A percentile compares a stretch with the other conserved stretches of the same genome.
Conservation (phyloP, 2,329 filamentous ascomycete species). For the Alternaria conjuncta region DNA sequence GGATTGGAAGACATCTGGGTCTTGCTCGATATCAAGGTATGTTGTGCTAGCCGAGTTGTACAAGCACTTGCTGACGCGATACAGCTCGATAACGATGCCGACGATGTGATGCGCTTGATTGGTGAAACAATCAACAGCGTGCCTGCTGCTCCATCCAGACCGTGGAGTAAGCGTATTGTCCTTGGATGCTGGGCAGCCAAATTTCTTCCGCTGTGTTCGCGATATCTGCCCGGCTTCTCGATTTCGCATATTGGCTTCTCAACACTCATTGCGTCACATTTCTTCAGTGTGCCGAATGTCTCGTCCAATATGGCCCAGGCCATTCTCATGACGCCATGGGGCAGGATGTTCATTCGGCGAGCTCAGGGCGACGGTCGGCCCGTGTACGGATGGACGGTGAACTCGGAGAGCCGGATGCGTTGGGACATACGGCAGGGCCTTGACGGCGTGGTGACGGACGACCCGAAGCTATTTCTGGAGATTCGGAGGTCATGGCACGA, state of each 20-base stretch:
- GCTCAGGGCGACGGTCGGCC: constrained; percentile 63
- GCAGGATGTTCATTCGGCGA: constrained; percentile 69
- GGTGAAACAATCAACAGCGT: constrained; percentile 66
- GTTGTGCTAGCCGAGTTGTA: not conserved
- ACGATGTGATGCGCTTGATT: constrained; percentile 73
- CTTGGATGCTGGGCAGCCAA: constrained; percentile 83
- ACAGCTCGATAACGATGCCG: constrained; percentile 72
- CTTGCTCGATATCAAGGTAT: constrained; percentile 85
- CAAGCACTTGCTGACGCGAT: constrained; percentile 5
- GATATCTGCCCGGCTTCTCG: constrained; percentile 68
- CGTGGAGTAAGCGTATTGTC: constrained; percentile 77
- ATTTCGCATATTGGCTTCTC: constrained; percentile 74
- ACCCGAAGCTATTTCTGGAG: constrained; percentile 72
- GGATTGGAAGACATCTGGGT: constrained; percentile 76
- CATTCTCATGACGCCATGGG: constrained; percentile 71
- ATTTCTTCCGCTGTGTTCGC: constrained; percentile 69
- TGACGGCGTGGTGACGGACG: constrained; percentile 86
- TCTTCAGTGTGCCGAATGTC: constrained; percentile 71
- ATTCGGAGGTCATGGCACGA: constrained; percentile 56
- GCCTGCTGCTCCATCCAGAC: constrained; percentile 49
- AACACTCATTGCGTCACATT: constrained; percentile 71
- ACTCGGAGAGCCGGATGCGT: constrained; percentile 77
- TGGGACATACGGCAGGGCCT: constrained; percentile 73
- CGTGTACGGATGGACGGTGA: constrained; percentile 87
- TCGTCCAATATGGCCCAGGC: constrained; percentile 80